A percentile compares a stretch with the other conserved stretches of the same genome.
Conservation (phyloP, 352 stramenopile species). For the Globisporangium irregulare region DNA sequence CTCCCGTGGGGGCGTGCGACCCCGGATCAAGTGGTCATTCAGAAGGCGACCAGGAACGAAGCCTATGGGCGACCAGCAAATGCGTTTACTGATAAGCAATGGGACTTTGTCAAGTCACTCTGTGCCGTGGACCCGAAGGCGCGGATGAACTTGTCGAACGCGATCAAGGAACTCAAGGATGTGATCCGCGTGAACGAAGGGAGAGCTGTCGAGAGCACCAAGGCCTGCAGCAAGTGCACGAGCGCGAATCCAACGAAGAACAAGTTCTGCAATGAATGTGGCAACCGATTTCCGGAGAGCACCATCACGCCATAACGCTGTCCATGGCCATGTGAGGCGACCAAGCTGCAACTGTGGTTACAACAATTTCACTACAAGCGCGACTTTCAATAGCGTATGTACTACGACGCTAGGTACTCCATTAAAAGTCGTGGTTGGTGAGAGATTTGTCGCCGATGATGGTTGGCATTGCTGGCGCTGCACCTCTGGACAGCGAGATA, state of each 20-base stretch:
- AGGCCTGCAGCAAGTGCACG: constrained; percentile 1
- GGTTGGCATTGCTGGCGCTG: not conserved
- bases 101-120: constrained; percentile 20
- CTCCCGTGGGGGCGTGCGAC: constrained; percentile 20
- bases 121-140: constrained; percentile 8
- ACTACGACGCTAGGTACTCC: not conserved
- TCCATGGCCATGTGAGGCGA: not conserved
- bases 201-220: not conserved
- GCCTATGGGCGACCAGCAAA: constrained; percentile 8
- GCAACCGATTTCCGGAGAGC: constrained; percentile 1
- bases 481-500: not conserved
- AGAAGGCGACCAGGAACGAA: constrained; percentile 17
- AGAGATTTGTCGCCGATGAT: not conserved
- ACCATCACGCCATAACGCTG: not conserved
- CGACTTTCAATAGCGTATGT: not conserved
- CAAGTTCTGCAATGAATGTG: constrained; percentile 15
- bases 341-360: not conserved
- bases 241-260: constrained; percentile 8
- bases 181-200: not conserved
- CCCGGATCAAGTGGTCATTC: constrained; percentile 14
- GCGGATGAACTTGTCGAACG: not conserved
- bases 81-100: constrained; percentile 23
- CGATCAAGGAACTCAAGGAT: not conserved
- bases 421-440: not conserved
- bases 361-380: not conserved